phyloP scores from a whole-genome alignment of 108 stramenopile species.

The Cyclostephanos invisitatus region DNA sequence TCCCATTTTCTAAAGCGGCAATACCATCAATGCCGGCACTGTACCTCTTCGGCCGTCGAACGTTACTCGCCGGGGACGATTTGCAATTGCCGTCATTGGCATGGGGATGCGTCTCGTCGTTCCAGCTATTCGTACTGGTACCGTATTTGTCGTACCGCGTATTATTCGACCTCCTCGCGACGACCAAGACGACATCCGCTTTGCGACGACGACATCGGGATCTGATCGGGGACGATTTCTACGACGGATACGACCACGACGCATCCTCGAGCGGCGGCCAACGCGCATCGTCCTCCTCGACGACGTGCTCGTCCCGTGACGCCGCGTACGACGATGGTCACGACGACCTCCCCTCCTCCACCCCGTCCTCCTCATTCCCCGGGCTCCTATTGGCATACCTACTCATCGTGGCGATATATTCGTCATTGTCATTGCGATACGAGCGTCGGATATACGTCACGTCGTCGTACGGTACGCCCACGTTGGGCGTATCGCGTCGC shows the following conservation, averaged over 20 bases:
- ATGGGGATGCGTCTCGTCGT: constrained; percentile 28
- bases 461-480: constrained; percentile 43
- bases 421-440: constrained; percentile 20
- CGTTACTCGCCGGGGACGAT: constrained; percentile 81
- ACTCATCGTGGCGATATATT: constrained; percentile 25
- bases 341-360: constrained; percentile 7
- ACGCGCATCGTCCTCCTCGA: too few species aligned
- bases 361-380: too few species aligned
- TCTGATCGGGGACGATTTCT: constrained; percentile 17
- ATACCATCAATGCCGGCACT: constrained; percentile 87
- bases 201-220: not conserved
- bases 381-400: constrained; percentile 17
- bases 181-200: too few species aligned
- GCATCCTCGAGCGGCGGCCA: too few species aligned
- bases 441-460: constrained; percentile 36
- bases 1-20: too few species aligned
- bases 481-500: constrained; percentile 16
- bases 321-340: not conserved
- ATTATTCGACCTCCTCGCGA: constrained; percentile 33
- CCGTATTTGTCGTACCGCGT: constrained; percentile 35
- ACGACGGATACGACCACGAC: constrained; percentile 11
- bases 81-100: constrained; percentile 67
- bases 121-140: constrained; percentile 33
- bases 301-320: too few species aligned
- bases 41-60: constrained; percentile 71